Conservation (phyloP, 108 stramenopile genomes). For the Discostella pseudostelligera region DNA sequence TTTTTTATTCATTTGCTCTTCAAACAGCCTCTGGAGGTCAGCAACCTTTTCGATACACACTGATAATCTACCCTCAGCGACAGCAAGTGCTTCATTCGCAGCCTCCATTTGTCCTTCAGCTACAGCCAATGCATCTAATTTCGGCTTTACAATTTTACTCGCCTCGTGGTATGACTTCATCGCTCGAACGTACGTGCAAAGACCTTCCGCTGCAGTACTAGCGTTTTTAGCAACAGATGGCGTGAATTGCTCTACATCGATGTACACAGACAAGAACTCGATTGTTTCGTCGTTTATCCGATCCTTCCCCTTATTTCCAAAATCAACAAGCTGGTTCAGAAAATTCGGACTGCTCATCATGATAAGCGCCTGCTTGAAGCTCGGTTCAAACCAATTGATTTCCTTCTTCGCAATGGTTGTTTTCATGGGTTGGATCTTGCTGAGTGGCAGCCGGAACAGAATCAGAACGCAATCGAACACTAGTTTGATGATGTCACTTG, state of each 20-base stretch:
- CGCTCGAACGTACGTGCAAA: slow-evolving; percentile 87
- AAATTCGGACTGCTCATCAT: slow-evolving; percentile 83
- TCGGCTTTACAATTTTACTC: slow-evolving; percentile 93
- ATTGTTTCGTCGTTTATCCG: slow-evolving; percentile 91
- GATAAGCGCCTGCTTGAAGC: slow-evolving; percentile 75
- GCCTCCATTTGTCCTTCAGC: slow-evolving; percentile 86
- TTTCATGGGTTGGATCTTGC: slow-evolving; percentile 57
- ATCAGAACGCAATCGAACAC: slow-evolving; percentile 91
- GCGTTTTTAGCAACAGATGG: slow-evolving; percentile 84
- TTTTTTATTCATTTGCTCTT: slow-evolving; percentile 79
- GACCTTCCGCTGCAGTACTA: slow-evolving; percentile 84
- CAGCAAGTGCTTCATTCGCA: slow-evolving; percentile 75
- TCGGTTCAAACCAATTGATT: slow-evolving; percentile 81
- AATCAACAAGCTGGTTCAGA: slow-evolving; percentile 72
- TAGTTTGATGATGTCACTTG: slow-evolving; percentile 87
- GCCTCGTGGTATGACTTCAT: slow-evolving; percentile 92
- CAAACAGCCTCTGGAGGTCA: slow-evolving; percentile 78
- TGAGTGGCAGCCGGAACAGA: slow-evolving; percentile 69
- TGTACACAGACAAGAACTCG: slow-evolving; percentile 83
- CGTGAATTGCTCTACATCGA: slow-evolving; percentile 72
- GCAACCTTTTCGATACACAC: slow-evolving; percentile 70
- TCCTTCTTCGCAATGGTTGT: slow-evolving; percentile 76
- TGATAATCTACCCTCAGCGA: slow-evolving; percentile 68
- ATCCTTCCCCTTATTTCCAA: slow-evolving; percentile 81
- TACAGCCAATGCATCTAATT: slow-evolving; percentile 84